Evolutionary conservation across 306 rosid species (phyloP), one percentile per base, ranked within the genome.

Genomic region (Fagus crenata): DNA sequence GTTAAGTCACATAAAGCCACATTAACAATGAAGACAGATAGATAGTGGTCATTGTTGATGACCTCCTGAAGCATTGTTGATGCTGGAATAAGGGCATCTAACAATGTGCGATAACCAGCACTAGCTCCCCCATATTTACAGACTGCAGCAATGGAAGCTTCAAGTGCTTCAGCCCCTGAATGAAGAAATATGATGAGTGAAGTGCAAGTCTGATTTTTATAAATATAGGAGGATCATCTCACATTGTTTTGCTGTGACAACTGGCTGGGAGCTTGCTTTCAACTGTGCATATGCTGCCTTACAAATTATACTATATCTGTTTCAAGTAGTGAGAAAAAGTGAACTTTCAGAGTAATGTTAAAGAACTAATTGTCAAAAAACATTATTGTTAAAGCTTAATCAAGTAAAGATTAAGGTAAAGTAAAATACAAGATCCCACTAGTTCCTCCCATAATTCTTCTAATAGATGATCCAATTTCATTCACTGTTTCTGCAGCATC

Each of bases 41-140:
- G 49, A 82, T 49, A 69, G 46, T 22, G 46, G 73, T 49, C 61
- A 73, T 37, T 40, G 65, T 65, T 32, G 5, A 53, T 6, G 42
- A 90, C 99, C 99, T 92, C 91, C 82, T 84, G 87, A 74, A 95
- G 97, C 74, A 84, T 84, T 7, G 83, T 64, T 13, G 79, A 89
- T 60, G 99, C 99, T 31, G 99, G 98, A 81, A 95, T 89, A 51
- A 95, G 92, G 72, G 99, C 93, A 75, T 95, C 99, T 75, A 95
- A 86, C 88, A 95, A 69, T 74, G 99, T 95, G 77, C 99, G 94
- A 73, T 85, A 88, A 80, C 99, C 99, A 83, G 92, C 97, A 80
- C 84, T 85, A 69, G 99, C 99, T 37, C 97, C 97, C 28, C 99
- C 97, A 80, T 95, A 95, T 80, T 91, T 95, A 81, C 92, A 88